These are phyloP conservation scores for Vanderwaltozyma verrucispora DNA, from an alignment of 805 yeast genomes.

Conservation along the genomic window DNA sequence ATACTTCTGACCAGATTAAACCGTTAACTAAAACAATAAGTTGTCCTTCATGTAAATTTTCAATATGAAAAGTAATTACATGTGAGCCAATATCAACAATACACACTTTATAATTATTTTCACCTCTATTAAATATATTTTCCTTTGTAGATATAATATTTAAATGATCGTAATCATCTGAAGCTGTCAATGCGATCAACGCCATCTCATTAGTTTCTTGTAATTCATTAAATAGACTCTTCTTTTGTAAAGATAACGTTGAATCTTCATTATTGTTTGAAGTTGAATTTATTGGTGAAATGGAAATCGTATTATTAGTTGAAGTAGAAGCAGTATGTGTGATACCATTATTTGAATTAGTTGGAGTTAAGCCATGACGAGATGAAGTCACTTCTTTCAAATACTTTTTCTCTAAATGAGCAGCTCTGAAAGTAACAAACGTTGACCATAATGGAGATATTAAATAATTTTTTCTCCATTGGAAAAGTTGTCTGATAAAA, in stretches of 20 bases:
- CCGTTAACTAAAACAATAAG: conserved; percentile 49
- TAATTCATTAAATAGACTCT: conserved; percentile 23
- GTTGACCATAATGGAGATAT: conserved; percentile 47
- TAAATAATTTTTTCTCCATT: conserved; percentile 18
- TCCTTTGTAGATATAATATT: conserved; percentile 19
- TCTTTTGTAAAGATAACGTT: conserved; percentile 2
- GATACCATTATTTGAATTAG: neutral
- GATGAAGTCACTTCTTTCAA: conserved; percentile 27
- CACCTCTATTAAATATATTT: conserved; percentile 24
- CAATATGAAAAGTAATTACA: conserved; percentile 40
- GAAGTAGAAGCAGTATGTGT: neutral
- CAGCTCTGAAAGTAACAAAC: conserved; percentile 40
- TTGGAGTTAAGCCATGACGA: neutral
- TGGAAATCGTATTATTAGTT: neutral
- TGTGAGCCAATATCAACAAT: conserved; percentile 44
- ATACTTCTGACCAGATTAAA: conserved; percentile 57
- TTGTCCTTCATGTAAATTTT: conserved; percentile 34
- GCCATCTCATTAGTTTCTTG: conserved; percentile 29
- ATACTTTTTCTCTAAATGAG: conserved; percentile 36
- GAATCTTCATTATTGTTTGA: neutral
- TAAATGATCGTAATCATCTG: conserved; percentile 23
- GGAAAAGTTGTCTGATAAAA: conserved; percentile 23
- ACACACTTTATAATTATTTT: conserved; percentile 29
- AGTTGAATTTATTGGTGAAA: conserved; percentile 10
- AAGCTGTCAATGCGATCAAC: conserved; percentile 26